Conservation (phyloP, 306 rosid species). For the Begonia loranthoides region DNA sequence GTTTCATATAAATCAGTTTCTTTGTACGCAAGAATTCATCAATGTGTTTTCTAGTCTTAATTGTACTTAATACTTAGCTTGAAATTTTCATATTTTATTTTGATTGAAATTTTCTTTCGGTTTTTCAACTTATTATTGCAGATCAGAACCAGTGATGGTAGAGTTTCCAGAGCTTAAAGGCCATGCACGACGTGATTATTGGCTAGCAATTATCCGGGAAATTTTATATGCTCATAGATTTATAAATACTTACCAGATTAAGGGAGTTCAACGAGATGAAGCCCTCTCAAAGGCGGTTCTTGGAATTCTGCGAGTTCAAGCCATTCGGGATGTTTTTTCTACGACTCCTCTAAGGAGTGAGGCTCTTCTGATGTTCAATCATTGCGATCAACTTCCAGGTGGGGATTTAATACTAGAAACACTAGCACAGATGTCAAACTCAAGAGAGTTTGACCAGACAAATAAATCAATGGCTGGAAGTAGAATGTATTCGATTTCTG, state of each 20-base stretch:
- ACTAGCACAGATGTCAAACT: slow-evolving; percentile 51
- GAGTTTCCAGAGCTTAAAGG: slow-evolving; percentile 99
- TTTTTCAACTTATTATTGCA: slow-evolving; percentile 24
- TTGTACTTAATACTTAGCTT: neutral
- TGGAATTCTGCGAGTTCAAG: slow-evolving; percentile 81
- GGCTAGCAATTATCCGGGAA: slow-evolving; percentile 85
- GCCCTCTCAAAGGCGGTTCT: slow-evolving; percentile 82
- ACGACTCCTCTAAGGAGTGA: slow-evolving; percentile 30
- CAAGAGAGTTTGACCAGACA: slow-evolving; percentile 26
- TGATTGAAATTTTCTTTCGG: no score
- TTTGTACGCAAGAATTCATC: slow-evolving; percentile 40
- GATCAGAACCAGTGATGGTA: slow-evolving; percentile 73
- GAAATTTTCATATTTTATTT: no score
- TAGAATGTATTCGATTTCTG: slow-evolving; percentile 74
- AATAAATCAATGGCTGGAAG: slow-evolving; percentile 26
- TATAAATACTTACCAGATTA: slow-evolving; percentile 39
- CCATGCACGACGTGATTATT: slow-evolving; percentile 88
- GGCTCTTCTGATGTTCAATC: slow-evolving; percentile 77
- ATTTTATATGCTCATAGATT: slow-evolving; percentile 68
- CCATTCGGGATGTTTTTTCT: slow-evolving; percentile 59
- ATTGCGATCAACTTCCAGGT: slow-evolving; percentile 91
- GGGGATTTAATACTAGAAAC: slow-evolving; percentile 94
- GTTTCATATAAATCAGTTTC: slow-evolving; percentile 65
- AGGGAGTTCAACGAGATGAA: slow-evolving; percentile 70
- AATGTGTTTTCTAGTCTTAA: slow-evolving; percentile 3